These are phyloP conservation scores for Fusarium guadeloupense DNA, from an alignment of 2,329 filamentous ascomycete species.

Conservation along the genomic window DNA sequence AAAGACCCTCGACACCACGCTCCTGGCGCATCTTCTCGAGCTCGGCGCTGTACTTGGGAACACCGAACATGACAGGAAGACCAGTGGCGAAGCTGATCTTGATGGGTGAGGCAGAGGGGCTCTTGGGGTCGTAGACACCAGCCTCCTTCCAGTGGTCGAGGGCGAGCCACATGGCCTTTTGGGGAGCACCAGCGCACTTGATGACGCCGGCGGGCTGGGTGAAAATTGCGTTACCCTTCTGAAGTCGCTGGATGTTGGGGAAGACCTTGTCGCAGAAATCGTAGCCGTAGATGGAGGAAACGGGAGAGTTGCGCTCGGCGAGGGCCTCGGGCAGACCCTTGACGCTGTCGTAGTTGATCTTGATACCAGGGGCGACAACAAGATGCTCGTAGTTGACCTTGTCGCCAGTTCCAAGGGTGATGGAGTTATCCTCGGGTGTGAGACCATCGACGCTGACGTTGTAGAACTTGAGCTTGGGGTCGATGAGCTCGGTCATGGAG, in stretches of 20 bases:
- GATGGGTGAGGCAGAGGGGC: slow-evolving; percentile 54
- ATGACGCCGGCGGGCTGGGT: slow-evolving; percentile 66
- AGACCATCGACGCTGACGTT: slow-evolving; percentile 60
- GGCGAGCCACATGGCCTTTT: slow-evolving; percentile 71
- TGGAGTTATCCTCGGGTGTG: slow-evolving; percentile 62
- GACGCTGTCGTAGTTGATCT: slow-evolving; percentile 60
- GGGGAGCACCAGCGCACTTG: slow-evolving; percentile 70
- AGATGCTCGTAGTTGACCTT: slow-evolving; percentile 70
- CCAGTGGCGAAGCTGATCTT: slow-evolving; percentile 65
- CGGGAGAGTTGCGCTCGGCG: slow-evolving; percentile 55
- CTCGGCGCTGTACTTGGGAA: slow-evolving; percentile 65
- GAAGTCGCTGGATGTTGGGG: slow-evolving; percentile 56
- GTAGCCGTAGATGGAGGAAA: slow-evolving; percentile 68
- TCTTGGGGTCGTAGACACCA: slow-evolving; percentile 58
- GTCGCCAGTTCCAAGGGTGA: slow-evolving; percentile 65
- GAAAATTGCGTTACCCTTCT: slow-evolving; percentile 64
- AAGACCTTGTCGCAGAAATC: slow-evolving; percentile 65
- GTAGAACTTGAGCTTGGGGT: slow-evolving; percentile 71
- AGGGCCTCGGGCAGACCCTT: slow-evolving; percentile 67
- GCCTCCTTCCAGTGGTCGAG: slow-evolving; percentile 66
- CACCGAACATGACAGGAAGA: slow-evolving; percentile 66
- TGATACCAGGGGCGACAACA: slow-evolving; percentile 68
- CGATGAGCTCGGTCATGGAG: slow-evolving; percentile 61
- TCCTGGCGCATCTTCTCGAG: slow-evolving; percentile 64
- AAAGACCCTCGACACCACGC: slow-evolving; percentile 65